A percentile compares a stretch with the other conserved stretches of the same genome.
phyloP scores from a whole-genome alignment of 2,329 filamentous ascomycete species.

The Arthrobotrys entomopaga region DNA sequence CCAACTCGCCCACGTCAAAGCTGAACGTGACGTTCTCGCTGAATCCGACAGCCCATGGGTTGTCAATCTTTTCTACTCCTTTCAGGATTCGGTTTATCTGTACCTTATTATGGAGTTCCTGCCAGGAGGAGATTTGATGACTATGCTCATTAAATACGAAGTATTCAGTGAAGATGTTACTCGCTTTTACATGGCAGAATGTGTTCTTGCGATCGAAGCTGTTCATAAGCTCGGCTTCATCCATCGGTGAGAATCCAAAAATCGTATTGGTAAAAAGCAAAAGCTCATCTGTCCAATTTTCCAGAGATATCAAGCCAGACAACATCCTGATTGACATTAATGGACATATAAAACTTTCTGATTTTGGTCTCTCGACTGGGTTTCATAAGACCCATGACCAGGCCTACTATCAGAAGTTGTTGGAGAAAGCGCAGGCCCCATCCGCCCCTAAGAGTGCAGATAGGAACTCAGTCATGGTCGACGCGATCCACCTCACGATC shows the following conservation, averaged over 20 bases:
- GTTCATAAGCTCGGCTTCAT: constrained; percentile 98
- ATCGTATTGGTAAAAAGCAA: background rate
- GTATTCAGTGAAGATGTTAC: constrained; percentile 99
- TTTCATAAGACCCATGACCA: constrained; percentile 99
- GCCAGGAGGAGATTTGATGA: constrained; percentile 98
- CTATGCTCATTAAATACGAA: constrained; percentile 99
- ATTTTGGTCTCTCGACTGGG: constrained; percentile 96
- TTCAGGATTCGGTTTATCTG: constrained; percentile 94
- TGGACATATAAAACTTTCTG: constrained; percentile 96
- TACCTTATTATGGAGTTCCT: constrained; percentile 99
- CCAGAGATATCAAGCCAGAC: constrained; percentile 97
- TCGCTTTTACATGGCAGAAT: constrained; percentile 98
- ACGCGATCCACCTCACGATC: constrained; percentile 97
- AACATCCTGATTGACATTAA: constrained; percentile 96
- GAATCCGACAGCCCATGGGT: constrained; percentile 99
- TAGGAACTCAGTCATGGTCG: constrained; percentile 93
- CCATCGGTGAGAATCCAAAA: constrained; percentile 77
- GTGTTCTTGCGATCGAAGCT: constrained; percentile 96
- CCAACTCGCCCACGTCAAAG: constrained; percentile 94
- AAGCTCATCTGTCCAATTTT: constrained; percentile 57
- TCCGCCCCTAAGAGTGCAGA: constrained; percentile 65
- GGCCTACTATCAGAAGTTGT: constrained; percentile 95
- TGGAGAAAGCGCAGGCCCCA: constrained; percentile 72
- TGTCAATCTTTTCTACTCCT: constrained; percentile 97
- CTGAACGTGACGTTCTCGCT: constrained; percentile 95